Percentiles rank a stretch among this genome's conserved stretches.
Evolutionary conservation across 768 basidiomycete species (phyloP).

Genomic region (Hydnomerulius pinastri): DNA sequence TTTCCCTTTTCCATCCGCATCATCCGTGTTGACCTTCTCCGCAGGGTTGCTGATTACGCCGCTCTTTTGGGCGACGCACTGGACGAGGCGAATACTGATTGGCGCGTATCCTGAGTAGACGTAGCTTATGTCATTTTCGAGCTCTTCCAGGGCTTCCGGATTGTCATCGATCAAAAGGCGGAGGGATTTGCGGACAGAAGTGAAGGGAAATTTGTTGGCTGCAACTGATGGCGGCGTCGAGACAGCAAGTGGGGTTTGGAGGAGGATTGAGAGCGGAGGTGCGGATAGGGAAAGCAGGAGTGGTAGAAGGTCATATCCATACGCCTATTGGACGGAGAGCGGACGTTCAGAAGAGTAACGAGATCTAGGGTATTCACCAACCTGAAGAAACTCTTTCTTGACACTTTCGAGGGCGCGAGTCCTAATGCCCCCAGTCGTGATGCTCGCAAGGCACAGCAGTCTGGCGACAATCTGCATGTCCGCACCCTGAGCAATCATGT

Average conservation of each 20-base stretch:
- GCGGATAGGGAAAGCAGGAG: constrained; percentile 64
- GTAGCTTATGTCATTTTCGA: constrained; percentile 93
- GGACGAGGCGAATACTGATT: constrained; percentile 86
- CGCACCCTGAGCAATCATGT: constrained; percentile 84
- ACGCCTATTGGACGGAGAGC: constrained; percentile 48
- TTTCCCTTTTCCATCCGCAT: constrained; percentile 40
- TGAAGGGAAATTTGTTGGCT: constrained; percentile 68
- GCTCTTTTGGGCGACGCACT: constrained; percentile 90
- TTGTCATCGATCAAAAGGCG: constrained; percentile 91
- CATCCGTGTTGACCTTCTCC: constrained; percentile 47
- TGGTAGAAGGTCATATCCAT: constrained; percentile 74
- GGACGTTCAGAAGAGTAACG: constrained; percentile 12
- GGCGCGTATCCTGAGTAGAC: constrained; percentile 98
- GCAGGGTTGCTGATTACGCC: constrained; percentile 83
- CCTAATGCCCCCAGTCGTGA: constrained; percentile 87
- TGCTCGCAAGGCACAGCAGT: constrained; percentile 82
- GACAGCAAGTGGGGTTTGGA: constrained; percentile 68
- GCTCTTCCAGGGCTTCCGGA: constrained; percentile 71
- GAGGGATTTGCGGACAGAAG: constrained; percentile 74
- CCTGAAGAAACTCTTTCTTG: constrained; percentile 91
- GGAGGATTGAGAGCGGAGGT: constrained; percentile 65
- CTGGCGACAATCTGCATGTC: constrained; percentile 80
- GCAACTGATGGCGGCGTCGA: constrained; percentile 42
- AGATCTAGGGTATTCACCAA: constrained; percentile 16
- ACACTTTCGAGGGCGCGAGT: constrained; percentile 81